A percentile compares a stretch with the other conserved stretches of the same genome.
Conservation (phyloP, 192 early-diverging fungal species). For the Backusella morwellensis region DNA sequence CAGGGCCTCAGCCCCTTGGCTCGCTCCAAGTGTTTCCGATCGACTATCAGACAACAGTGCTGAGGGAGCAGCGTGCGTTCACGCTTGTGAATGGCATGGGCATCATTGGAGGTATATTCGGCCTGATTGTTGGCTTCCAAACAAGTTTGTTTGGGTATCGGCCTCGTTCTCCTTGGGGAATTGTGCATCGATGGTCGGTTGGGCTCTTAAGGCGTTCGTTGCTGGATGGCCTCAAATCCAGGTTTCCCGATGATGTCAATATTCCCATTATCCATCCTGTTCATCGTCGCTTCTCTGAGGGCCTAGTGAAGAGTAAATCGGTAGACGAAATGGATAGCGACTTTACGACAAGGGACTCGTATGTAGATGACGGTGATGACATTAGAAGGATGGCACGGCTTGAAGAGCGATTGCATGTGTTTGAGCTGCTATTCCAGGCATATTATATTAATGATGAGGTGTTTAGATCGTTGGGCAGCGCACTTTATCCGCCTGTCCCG, state of each 20-base stretch:
- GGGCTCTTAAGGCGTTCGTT: constrained; percentile 9
- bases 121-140: constrained; percentile 19
- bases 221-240: background rate
- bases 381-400: background rate
- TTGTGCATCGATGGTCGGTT: constrained; percentile 21
- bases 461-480: constrained; percentile 5
- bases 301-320: background rate
- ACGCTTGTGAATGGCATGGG: constrained; percentile 16
- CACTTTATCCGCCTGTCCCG: background rate
- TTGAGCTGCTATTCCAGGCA: constrained; percentile 16
- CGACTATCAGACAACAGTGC: background rate
- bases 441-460: constrained; percentile 27
- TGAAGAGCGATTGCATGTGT: constrained; percentile 15
- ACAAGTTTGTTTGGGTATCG: constrained; percentile 17
- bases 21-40: constrained; percentile 15
- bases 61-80: constrained; percentile 16
- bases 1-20: constrained; percentile 10
- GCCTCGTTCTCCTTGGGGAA: constrained; percentile 19
- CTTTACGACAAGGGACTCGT: background rate
- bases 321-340: background rate
- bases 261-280: constrained; percentile 11
- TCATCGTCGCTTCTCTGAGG: background rate
- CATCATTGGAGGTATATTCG: constrained; percentile 20
- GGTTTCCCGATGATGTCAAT: background rate
- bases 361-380: background rate